A percentile compares a stretch with the other conserved stretches of the same genome.
Evolutionary conservation across 2,329 filamentous ascomycete genomes (phyloP).

Genomic region (Didymella glomerata): DNA sequence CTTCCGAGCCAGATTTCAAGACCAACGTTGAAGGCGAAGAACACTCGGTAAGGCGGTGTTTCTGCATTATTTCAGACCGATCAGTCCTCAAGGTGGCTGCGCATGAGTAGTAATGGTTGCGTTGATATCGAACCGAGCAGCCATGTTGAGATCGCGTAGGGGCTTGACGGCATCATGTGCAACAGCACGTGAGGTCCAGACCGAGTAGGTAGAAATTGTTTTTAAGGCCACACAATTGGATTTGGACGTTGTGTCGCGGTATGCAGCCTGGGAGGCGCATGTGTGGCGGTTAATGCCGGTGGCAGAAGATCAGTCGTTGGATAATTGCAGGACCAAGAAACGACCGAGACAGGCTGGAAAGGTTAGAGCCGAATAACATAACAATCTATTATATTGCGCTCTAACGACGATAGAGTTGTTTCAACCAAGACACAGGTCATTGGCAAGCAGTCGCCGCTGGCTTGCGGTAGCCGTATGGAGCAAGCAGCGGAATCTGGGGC

Average conservation of each 20-base stretch:
- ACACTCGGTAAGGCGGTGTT: background rate
- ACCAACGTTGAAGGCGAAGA: background rate
- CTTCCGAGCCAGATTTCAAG: background rate
- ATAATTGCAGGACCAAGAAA: constrained; percentile 29
- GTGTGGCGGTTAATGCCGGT: constrained; percentile 38
- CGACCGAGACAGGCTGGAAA: constrained; percentile 21
- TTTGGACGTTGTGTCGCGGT: constrained; percentile 2
- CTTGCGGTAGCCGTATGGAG: constrained; percentile 33
- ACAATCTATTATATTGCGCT: constrained; percentile 48
- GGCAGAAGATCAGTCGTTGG: constrained; percentile 37
- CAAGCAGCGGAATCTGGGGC: constrained; percentile 18
- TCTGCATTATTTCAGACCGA: constrained; percentile 1
- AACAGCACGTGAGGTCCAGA: constrained; percentile 6
- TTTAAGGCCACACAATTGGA: constrained; percentile 2
- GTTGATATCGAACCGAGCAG: constrained; percentile 1
- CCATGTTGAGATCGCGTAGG: background rate
- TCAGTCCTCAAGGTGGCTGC: background rate
- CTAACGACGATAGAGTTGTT: constrained; percentile 35
- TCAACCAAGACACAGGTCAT: constrained; percentile 35
- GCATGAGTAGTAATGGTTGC: background rate
- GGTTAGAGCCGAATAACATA: constrained; percentile 20
- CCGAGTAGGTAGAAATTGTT: background rate
- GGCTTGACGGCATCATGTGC: constrained; percentile 9
- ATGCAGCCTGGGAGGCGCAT: constrained; percentile 14
- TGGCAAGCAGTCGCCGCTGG: constrained; percentile 28